phyloP scores from a whole-genome alignment of 2,329 filamentous ascomycete species.

The Apiospora kogelbergensis region DNA sequence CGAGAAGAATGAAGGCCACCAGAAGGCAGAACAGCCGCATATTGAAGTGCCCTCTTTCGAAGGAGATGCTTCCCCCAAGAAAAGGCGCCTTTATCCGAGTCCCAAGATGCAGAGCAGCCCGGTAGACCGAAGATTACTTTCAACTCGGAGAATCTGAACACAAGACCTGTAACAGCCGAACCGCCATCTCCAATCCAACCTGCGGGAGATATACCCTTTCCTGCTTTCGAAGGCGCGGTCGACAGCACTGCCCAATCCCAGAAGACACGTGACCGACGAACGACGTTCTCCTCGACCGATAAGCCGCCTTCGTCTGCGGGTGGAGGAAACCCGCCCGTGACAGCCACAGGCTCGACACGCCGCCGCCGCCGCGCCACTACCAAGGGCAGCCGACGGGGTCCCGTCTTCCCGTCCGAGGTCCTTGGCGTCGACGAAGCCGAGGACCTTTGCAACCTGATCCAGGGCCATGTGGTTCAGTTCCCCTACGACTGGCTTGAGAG shows the following conservation, averaged over 20 bases:
- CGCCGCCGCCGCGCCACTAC: slow-evolving; percentile 69
- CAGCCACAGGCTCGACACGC: slow-evolving; percentile 50
- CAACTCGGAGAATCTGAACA: slow-evolving; percentile 19
- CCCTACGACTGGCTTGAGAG: slow-evolving; percentile 94
- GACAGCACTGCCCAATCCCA: slow-evolving; percentile 31
- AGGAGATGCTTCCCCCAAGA: slow-evolving; percentile 21
- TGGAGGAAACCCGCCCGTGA: slow-evolving; percentile 25
- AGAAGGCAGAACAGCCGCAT: slow-evolving; percentile 16
- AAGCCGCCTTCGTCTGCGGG: slow-evolving; percentile 40
- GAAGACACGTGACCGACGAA: slow-evolving; percentile 47
- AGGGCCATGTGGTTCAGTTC: slow-evolving; percentile 87
- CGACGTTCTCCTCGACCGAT: slow-evolving; percentile 57
- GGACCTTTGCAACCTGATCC: slow-evolving; percentile 75
- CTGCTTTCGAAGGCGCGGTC: slow-evolving; percentile 41
- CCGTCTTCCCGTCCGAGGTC: slow-evolving; percentile 70
- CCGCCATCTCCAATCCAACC: slow-evolving; percentile 42
- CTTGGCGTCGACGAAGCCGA: slow-evolving; percentile 76
- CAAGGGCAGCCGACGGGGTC: slow-evolving; percentile 64
- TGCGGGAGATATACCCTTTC: slow-evolving; percentile 45
- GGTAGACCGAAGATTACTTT: slow-evolving; percentile 18
- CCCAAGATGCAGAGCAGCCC: slow-evolving; percentile 17
- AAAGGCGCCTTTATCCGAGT: slow-evolving; percentile 20
- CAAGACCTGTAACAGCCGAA: slow-evolving; percentile 30
- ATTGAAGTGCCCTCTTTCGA: slow-evolving; percentile 18
- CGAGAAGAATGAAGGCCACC: slow-evolving; percentile 21